Evolutionary conservation across 257 asterid species (phyloP).

Genomic region (Nicotiana otophora): DNA sequence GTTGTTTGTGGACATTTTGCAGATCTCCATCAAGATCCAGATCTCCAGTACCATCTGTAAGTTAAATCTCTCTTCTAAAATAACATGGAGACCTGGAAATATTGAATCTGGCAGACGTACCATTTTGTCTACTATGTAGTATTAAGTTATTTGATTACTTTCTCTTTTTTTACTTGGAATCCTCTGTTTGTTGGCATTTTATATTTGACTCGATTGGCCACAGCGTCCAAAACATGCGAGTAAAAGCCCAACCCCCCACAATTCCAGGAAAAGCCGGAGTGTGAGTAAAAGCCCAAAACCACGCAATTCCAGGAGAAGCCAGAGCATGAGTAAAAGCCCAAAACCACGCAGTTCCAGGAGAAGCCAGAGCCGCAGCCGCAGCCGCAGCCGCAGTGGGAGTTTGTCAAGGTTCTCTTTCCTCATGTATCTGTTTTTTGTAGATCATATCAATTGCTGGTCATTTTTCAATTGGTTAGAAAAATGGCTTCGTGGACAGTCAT

Average conservation of each 20-base stretch:
- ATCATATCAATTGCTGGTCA: not conserved
- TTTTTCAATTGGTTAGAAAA: not conserved
- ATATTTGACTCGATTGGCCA: not conserved
- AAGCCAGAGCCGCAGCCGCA: slow-evolving; percentile 57
- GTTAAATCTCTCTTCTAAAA: slow-evolving; percentile 22
- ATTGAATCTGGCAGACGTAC: not conserved
- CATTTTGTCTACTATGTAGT: not conserved
- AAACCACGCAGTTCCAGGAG: slow-evolving; percentile 38
- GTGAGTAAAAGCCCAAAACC: slow-evolving; percentile 42
- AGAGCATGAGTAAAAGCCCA: slow-evolving; percentile 43
- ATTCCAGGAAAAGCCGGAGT: slow-evolving; percentile 50
- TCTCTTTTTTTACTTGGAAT: not conserved
- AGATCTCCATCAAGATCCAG: slow-evolving; percentile 98
- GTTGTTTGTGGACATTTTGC: slow-evolving; percentile 98
- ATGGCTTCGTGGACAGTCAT: not conserved
- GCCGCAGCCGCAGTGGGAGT: slow-evolving; percentile 71
- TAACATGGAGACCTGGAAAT: not conserved
- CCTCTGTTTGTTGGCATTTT: slow-evolving; percentile 13
- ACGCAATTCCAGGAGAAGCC: slow-evolving; percentile 43
- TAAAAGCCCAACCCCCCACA: slow-evolving; percentile 24
- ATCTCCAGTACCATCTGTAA: slow-evolving; percentile 89
- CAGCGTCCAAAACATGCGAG: not conserved
- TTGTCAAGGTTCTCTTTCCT: slow-evolving; percentile 46
- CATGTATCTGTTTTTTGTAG: not conserved
- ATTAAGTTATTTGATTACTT: not conserved